Base-by-base conservation (phyloP, 495 filamentous ascomycete species). In the Apiosordaria backusii region DNA sequence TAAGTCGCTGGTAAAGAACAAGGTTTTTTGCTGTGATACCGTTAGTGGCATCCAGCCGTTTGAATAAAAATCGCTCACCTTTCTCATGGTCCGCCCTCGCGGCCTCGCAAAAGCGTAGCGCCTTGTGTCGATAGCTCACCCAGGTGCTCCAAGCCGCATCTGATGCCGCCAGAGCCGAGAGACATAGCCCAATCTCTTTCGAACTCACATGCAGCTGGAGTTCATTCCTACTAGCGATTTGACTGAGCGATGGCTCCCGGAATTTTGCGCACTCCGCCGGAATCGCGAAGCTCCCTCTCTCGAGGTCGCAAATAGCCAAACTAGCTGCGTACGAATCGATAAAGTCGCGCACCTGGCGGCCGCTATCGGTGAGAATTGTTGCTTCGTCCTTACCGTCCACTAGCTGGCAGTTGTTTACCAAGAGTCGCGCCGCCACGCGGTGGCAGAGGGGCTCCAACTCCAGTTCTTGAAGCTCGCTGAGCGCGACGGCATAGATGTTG, bases 51-150 rank as follows among this genome's bases (percentile, higher is more conserved):
- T 1, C 4, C 53, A 19, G 2, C 18, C n/a, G 3, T 19, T 19
- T 13, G 10, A 29, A 19, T 0, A 1, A 7, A 26, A 45, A 21
- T n/a, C 10, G 50, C 73, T 59, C 72, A 84, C 85, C 84, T 77
- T 89, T 92, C 61, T 94, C 89, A 15, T 86, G 84, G 50, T 92
- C 90, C 4, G 83, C 79, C 19, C 91, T 82, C 6, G 88, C 85
- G 4, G 89, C 90, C 57, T 92, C 87, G 72, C 92, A 97, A 29
- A 94, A 90, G 1, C 90, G 77, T 57, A 92, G 75, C 5, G 91
- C 90, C 76, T 92, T 93, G 72, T 93, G 90, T 10, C 86, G 76
- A 66, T 85, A 83, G 70, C 79, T 84, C n/a, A 84, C 72, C 81
- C 82, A 86, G 10, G 84, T 85, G 23, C 71, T 80, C 82, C 80